These are phyloP conservation scores for Hypoxylon trugodes DNA, from an alignment of 495 filamentous ascomycete species.

Conservation along the genomic window DNA sequence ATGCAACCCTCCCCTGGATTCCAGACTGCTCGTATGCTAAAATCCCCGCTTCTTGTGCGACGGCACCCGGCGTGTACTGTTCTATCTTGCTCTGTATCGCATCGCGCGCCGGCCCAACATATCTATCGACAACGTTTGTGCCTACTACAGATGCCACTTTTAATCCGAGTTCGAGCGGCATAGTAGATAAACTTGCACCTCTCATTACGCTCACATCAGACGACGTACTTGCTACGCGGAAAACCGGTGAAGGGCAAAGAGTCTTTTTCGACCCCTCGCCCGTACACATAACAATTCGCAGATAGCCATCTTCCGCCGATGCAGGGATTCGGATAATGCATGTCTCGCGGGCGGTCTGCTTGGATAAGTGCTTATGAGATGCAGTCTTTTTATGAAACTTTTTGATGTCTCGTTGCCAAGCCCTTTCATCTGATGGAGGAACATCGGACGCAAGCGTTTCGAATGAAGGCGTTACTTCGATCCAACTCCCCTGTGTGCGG, in stretches of 20 bases:
- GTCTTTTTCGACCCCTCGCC: constrained; percentile 58
- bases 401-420: constrained; percentile 72
- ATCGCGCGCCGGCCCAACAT: constrained; percentile 57
- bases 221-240: constrained; percentile 69
- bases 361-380: constrained; percentile 48
- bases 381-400: constrained; percentile 63
- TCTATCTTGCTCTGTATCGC: constrained; percentile 50
- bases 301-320: constrained; percentile 70
- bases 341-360: constrained; percentile 66
- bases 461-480: constrained; percentile 68
- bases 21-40: constrained; percentile 54
- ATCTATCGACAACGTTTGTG: constrained; percentile 54
- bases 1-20: constrained; percentile 46
- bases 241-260: constrained; percentile 69
- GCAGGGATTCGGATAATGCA: constrained; percentile 69
- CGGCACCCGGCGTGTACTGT: constrained; percentile 53
- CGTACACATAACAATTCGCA: constrained; percentile 68
- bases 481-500: constrained; percentile 63
- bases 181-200: constrained; percentile 68
- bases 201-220: constrained; percentile 65
- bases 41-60: constrained; percentile 52
- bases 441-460: constrained; percentile 56
- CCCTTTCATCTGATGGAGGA: constrained; percentile 61
- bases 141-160: constrained; percentile 64
- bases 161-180: constrained; percentile 71